A percentile compares a stretch with the other conserved stretches of the same genome.
These are phyloP conservation scores for Ophiorrhiza pumila DNA, from an alignment of 257 asterid genomes.

Conservation along the genomic window DNA sequence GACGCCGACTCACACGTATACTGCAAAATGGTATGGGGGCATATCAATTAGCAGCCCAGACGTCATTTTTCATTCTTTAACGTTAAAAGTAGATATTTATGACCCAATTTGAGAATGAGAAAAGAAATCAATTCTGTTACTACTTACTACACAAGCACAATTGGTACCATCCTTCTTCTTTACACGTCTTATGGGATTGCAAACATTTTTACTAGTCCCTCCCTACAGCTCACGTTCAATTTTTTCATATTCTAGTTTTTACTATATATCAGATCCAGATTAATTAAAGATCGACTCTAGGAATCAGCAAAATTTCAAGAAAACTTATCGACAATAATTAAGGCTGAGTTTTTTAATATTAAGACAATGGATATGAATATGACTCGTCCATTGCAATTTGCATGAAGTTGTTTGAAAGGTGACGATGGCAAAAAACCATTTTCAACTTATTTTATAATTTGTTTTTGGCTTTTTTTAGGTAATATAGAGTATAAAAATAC, in stretches of 20 bases:
- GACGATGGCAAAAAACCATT: not conserved
- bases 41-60: not conserved
- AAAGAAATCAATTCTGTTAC: not conserved
- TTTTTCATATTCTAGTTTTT: not conserved
- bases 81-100: too few relatives aligned
- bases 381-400: not conserved
- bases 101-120: too few relatives aligned
- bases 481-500: too few relatives aligned
- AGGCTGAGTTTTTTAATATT: not conserved
- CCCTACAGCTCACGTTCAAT: too few relatives aligned
- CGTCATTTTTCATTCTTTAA: conserved; percentile 16
- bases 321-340: not conserved
- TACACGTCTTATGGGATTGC: not conserved
- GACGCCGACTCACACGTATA: conserved; percentile 5
- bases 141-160: not conserved
- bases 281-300: not conserved
- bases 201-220: too few relatives aligned
- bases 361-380: not conserved
- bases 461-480: too few relatives aligned
- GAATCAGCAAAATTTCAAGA: too few relatives aligned
- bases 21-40: not conserved
- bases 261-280: not conserved
- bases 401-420: not conserved
- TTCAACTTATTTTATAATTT: not conserved
- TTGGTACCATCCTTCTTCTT: not conserved